phyloP scores from a whole-genome alignment of 2,329 filamentous ascomycete genomes.

The Coniella lustricola region DNA sequence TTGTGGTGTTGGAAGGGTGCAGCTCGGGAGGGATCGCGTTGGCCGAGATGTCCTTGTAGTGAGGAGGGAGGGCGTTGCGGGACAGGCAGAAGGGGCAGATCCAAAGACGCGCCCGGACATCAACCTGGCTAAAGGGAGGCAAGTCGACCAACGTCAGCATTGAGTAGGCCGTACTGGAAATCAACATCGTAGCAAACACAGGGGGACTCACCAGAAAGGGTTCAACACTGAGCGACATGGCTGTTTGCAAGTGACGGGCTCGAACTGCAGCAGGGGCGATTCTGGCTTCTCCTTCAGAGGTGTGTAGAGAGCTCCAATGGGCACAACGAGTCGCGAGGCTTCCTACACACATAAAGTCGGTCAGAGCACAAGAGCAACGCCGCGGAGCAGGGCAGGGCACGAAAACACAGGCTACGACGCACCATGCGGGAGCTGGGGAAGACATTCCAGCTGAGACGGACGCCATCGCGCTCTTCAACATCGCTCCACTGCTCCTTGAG shows the following conservation, averaged over 20 bases:
- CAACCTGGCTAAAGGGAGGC: conserved; percentile 57
- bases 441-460: conserved; percentile 96
- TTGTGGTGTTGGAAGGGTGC: conserved; percentile 77
- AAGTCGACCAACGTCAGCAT: too few species aligned
- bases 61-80: conserved; percentile 72
- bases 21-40: conserved; percentile 79
- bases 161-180: too few species aligned
- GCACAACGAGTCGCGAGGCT: conserved; percentile 88
- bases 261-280: conserved; percentile 84
- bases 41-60: conserved; percentile 85
- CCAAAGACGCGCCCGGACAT: conserved; percentile 77
- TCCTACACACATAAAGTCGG: conserved; percentile 50
- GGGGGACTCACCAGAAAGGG: conserved; percentile 72
- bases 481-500: conserved; percentile 96
- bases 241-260: conserved; percentile 93
- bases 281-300: conserved; percentile 92
- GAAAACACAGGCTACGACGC: too few species aligned
- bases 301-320: conserved; percentile 92
- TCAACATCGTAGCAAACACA: not conserved
- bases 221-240: conserved; percentile 95
- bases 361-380: conserved; percentile 10
- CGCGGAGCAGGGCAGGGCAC: not conserved
- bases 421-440: conserved; percentile 98
- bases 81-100: conserved; percentile 85
- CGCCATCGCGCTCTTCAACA: conserved; percentile 91